phyloP scores from a whole-genome alignment of 768 basidiomycete species.

The Lactarius evosmus region DNA sequence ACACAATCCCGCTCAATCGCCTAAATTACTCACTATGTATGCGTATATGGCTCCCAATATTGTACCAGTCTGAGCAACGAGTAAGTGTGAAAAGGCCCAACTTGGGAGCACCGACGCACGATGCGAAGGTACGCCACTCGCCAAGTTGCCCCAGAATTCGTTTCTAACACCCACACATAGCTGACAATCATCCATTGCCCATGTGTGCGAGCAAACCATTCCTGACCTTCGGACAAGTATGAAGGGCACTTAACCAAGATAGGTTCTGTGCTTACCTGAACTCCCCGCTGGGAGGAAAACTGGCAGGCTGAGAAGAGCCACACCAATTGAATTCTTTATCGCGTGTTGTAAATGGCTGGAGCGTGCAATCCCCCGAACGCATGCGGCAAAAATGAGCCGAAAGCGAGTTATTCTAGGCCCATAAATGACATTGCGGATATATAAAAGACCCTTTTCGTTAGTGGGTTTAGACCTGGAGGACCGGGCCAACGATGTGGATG shows the following conservation, averaged over 20 bases:
- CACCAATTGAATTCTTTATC: conserved; percentile 45
- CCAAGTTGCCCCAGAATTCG: conserved; percentile 52
- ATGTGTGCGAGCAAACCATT: conserved; percentile 40
- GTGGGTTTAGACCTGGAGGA: background rate
- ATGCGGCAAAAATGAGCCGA: conserved; percentile 37
- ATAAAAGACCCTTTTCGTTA: conserved; percentile 30
- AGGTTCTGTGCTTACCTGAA: conserved; percentile 32
- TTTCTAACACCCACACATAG: conserved; percentile 51
- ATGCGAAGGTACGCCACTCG: conserved; percentile 45
- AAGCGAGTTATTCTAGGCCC: conserved; percentile 30
- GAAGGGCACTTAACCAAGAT: background rate
- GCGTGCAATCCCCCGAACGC: conserved; percentile 35
- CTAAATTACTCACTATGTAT: conserved; percentile 35
- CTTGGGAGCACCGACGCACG: conserved; percentile 31
- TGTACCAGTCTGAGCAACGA: conserved; percentile 32
- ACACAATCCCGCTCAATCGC: background rate
- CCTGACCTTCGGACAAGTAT: conserved; percentile 31
- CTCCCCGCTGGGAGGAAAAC: conserved; percentile 42
- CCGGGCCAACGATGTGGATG: background rate
- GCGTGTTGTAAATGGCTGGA: conserved; percentile 47
- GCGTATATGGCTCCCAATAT: conserved; percentile 35
- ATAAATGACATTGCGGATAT: conserved; percentile 27
- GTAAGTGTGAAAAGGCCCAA: background rate
- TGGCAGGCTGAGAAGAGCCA: conserved; percentile 42
- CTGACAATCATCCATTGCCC: conserved; percentile 53